Percentiles rank a stretch among this genome's conserved stretches.
phyloP scores from a whole-genome alignment of 164 flowering plant species.

The Dillenia suffruticosa region DNA sequence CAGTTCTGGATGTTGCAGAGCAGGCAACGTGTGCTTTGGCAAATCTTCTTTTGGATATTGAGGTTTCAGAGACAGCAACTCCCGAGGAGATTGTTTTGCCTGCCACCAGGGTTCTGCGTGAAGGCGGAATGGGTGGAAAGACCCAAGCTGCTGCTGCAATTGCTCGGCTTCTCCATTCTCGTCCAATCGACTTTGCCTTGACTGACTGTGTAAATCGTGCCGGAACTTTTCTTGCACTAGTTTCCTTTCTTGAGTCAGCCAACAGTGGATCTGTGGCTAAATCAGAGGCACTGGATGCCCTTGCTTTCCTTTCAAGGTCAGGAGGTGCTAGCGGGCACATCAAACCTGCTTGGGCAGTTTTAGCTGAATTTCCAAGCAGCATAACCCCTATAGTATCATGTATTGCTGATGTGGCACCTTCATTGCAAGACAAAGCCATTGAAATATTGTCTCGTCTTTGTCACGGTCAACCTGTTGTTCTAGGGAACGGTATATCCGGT shows the following conservation, averaged over 20 bases:
- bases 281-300: constrained; percentile 90
- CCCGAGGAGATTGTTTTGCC: constrained; percentile 79
- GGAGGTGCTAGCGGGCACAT: constrained; percentile 44
- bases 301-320: constrained; percentile 74
- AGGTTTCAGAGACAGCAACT: constrained; percentile 58
- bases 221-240: constrained; percentile 87
- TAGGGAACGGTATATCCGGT: constrained; percentile 57
- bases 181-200: constrained; percentile 44
- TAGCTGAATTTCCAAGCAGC: constrained; percentile 68
- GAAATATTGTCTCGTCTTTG: constrained; percentile 80
- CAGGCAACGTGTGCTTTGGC: constrained; percentile 86
- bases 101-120: constrained; percentile 80
- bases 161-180: constrained; percentile 69
- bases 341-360: constrained; percentile 87
- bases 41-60: constrained; percentile 78
- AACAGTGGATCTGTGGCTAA: constrained; percentile 50
- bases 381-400: constrained; percentile 76
- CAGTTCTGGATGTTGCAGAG: constrained; percentile 78
- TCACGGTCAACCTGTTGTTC: constrained; percentile 54
- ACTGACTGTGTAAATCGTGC: constrained; percentile 75
- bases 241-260: constrained; percentile 71
- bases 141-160: constrained; percentile 96
- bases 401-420: constrained; percentile 59
- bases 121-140: constrained; percentile 70
- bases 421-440: constrained; percentile 85